phyloP scores from a whole-genome alignment of 441 rosid species.

The Viola pubescens region DNA sequence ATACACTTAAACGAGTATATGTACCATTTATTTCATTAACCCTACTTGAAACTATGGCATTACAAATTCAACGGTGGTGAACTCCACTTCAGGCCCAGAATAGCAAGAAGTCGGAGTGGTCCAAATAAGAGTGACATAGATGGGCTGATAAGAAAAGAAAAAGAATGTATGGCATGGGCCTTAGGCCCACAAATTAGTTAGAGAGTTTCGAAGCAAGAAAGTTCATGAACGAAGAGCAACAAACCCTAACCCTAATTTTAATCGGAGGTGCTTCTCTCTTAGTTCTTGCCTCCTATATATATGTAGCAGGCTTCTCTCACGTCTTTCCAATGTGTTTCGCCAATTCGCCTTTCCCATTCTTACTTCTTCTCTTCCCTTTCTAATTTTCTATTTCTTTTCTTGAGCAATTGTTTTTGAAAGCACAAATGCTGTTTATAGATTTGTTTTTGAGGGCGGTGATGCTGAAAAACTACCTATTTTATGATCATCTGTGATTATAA shows the following conservation, averaged over 20 bases:
- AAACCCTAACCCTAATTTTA: slow-evolving; percentile 9
- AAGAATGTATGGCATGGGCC: no score
- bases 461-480: slow-evolving; percentile 78
- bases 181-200: not conserved
- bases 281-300: not conserved
- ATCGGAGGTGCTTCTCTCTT: not conserved
- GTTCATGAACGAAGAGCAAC: not conserved
- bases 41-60: no score
- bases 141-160: no score
- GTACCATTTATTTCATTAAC: no score
- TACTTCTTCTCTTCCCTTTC: not conserved
- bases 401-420: not conserved
- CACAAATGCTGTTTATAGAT: no score
- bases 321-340: not conserved
- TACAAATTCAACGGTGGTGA: no score
- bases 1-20: no score
- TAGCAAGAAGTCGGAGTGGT: no score
- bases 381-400: not conserved
- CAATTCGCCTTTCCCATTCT: not conserved
- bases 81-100: no score
- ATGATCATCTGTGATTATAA: slow-evolving; percentile 60
- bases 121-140: no score
- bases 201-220: no score
- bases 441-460: slow-evolving; percentile 44
- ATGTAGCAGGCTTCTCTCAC: not conserved